phyloP scores from a whole-genome alignment of 1,139 yeast genomes.

The Kodamaea alishanica region DNA sequence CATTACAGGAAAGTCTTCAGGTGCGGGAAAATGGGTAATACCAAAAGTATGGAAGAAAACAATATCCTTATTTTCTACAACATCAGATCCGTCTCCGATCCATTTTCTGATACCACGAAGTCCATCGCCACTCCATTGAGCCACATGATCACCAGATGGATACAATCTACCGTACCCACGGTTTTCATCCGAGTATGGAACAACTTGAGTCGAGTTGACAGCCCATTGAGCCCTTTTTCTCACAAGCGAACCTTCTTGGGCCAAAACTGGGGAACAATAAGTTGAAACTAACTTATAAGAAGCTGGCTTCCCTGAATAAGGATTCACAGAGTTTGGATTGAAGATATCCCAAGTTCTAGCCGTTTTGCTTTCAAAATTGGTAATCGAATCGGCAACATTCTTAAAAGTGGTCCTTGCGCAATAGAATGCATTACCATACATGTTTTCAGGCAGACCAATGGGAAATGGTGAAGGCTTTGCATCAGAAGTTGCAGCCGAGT shows the following conservation, averaged over 20 bases:
- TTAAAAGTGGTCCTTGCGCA: slow-evolving; percentile 61
- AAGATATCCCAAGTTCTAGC: slow-evolving; percentile 77
- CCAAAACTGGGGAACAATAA: slow-evolving; percentile 69
- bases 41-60: slow-evolving; percentile 79
- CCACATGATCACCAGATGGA: slow-evolving; percentile 79
- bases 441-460: slow-evolving; percentile 62
- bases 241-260: slow-evolving; percentile 70
- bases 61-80: slow-evolving; percentile 65
- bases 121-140: slow-evolving; percentile 79
- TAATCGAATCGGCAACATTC: slow-evolving; percentile 64
- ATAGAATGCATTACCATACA: slow-evolving; percentile 71
- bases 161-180: slow-evolving; percentile 55
- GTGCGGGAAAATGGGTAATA: slow-evolving; percentile 81
- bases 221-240: slow-evolving; percentile 85
- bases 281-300: slow-evolving; percentile 77
- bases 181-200: slow-evolving; percentile 60
- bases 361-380: slow-evolving; percentile 57
- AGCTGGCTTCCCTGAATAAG: slow-evolving; percentile 70
- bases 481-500: slow-evolving; percentile 69
- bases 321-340: slow-evolving; percentile 64
- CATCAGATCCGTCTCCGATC: slow-evolving; percentile 65
- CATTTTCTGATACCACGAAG: slow-evolving; percentile 66
- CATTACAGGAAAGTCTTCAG: slow-evolving; percentile 88
- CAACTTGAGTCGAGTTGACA: slow-evolving; percentile 59
- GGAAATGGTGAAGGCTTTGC: slow-evolving; percentile 58